Base-by-base conservation (phyloP, 768 basidiomycete species). In the Suillus subaureus region DNA sequence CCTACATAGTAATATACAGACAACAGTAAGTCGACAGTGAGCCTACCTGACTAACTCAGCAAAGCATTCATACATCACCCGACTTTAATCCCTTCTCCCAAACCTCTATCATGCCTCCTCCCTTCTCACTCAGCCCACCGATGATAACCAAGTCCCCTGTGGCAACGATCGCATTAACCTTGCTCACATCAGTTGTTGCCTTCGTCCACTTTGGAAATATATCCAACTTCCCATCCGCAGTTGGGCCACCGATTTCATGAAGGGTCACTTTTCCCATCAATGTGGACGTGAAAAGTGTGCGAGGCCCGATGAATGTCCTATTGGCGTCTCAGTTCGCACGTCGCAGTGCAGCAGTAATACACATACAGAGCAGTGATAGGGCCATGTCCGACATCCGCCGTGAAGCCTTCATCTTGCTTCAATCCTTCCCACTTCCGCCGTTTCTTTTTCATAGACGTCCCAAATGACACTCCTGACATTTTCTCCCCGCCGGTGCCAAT, bases 381-480 rank as follows among this genome's bases (percentile, higher is more conserved):
- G 35, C 35, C 35, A 9, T 35, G 35, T 9, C 89, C 89, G 21
- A 88, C 80, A 64, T 87, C 84, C 51, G 78, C 68, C 35, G 84
- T 70, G 47, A 82, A 58, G 28, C 83, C 82, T 52, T 81, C 81
- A 1, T 83, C 80, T 31, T 73, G 74, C 57, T 81, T 80, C 28
- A 93, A 77, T 3, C 93, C 93, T 66, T 87, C 85, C 93, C 93
- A 94, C 70, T 86, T 90, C 65, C 87, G 84, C 66, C 83, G 79
- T 70, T 84, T 87, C 77, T 87, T 89, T 72, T 82, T 78, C 47
- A 72, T 71, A 28, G 62, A 37, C 21, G 68, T 51, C 45, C 65
- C 61, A 23, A 66, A 67, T 8, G 64, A 35, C 9, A 35, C 35
- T 35, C 8, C 35, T 35, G 35, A 35, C 54, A 51, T 63, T 71